A percentile compares a stretch with the other conserved stretches of the same genome.
phyloP scores from a whole-genome alignment of 2,329 filamentous ascomycete species.

The Bipolaris gigantea region DNA sequence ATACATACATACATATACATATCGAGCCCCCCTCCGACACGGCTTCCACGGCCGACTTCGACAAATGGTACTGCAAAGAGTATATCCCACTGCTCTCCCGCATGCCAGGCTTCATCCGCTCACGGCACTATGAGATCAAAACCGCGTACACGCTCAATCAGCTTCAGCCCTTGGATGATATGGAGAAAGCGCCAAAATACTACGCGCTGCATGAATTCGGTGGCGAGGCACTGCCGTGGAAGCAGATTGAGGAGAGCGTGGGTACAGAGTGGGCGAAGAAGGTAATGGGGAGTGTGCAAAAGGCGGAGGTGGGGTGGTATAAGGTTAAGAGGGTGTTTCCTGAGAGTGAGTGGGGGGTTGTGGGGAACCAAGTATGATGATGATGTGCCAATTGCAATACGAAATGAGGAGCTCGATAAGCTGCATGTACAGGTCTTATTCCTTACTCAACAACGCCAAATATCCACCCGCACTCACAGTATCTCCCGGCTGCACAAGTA shows the following conservation, averaged over 20 bases:
- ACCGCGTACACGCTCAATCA: constrained; percentile 22
- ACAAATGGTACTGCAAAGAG: constrained; percentile 28
- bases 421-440: background rate
- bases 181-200: constrained; percentile 15
- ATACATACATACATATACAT: too few relatives aligned
- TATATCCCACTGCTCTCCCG: constrained; percentile 15
- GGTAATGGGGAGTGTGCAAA: constrained; percentile 18
- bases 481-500: constrained; percentile 49
- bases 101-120: constrained; percentile 23
- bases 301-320: constrained; percentile 25
- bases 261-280: constrained; percentile 28
- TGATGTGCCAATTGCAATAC: background rate
- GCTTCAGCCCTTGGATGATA: constrained; percentile 18
- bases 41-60: constrained; percentile 16
- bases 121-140: constrained; percentile 23
- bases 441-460: constrained; percentile 31
- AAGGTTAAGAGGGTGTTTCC: constrained; percentile 20
- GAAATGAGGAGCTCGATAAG: background rate
- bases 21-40: constrained; percentile 10
- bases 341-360: constrained; percentile 14
- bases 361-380: constrained; percentile 5
- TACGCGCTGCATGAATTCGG: constrained; percentile 32
- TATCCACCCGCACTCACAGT: constrained; percentile 44
- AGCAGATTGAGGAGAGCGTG: constrained; percentile 18
- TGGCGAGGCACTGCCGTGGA: constrained; percentile 21